Conservation (phyloP, 768 basidiomycete species). For the Suillus lakei region DNA sequence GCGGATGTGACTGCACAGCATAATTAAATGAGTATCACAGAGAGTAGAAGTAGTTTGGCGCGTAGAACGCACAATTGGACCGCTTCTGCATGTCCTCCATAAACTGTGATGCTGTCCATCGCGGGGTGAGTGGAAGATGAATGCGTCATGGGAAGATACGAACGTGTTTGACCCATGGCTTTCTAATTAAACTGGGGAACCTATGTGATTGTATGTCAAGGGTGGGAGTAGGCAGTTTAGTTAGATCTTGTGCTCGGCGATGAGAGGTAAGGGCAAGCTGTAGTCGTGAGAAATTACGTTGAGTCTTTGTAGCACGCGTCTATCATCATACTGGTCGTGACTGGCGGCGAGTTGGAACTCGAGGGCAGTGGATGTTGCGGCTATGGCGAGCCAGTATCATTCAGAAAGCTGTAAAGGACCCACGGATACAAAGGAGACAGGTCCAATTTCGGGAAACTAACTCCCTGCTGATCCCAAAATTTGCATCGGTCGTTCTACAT, state of each 20-base stretch:
- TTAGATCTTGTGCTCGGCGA: conserved; percentile 2
- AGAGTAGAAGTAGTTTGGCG: background rate
- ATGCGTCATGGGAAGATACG: conserved; percentile 30
- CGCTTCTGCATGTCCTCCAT: conserved; percentile 98
- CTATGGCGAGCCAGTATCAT: conserved; percentile 21
- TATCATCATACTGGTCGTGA: background rate
- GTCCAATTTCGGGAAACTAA: background rate
- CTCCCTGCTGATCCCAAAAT: conserved; percentile 14
- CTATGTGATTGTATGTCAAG: background rate
- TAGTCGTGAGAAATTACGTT: conserved; percentile 2
- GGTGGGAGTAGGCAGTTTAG: background rate
- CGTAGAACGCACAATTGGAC: conserved; percentile 85
- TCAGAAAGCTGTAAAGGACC: conserved; percentile 11
- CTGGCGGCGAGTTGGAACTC: conserved; percentile 1
- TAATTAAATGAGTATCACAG: conserved; percentile 18
- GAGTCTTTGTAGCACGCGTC: background rate
- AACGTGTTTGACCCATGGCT: conserved; percentile 85
- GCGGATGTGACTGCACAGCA: conserved; percentile 79
- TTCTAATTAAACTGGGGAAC: background rate
- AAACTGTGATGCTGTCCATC: conserved; percentile 78
- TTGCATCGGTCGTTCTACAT: conserved; percentile 23
- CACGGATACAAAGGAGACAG: conserved; percentile 2
- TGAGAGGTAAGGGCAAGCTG: conserved; percentile 3
- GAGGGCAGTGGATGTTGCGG: conserved; percentile 21
- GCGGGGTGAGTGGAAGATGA: conserved; percentile 11